These are phyloP conservation scores for Fusarium ramigenum DNA, from an alignment of 2,329 filamentous ascomycete genomes.

Conservation along the genomic window DNA sequence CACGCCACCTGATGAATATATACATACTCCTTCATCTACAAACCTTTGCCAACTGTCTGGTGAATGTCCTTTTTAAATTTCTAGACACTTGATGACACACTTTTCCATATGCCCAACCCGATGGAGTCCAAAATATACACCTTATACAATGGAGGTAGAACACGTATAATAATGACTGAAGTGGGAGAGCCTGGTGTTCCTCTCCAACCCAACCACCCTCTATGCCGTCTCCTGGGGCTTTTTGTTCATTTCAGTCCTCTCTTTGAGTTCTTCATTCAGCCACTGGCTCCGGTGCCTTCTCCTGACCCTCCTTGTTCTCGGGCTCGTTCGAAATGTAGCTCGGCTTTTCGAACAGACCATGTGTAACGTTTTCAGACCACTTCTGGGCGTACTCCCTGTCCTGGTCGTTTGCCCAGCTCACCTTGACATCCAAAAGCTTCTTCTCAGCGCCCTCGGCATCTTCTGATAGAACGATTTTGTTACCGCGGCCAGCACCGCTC, in stretches of 20 bases:
- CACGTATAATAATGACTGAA: neutral
- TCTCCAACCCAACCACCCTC: neutral
- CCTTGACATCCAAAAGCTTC: slow-evolving; percentile 53
- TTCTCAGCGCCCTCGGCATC: slow-evolving; percentile 26
- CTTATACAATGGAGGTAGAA: slow-evolving; percentile 4
- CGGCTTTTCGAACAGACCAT: slow-evolving; percentile 52
- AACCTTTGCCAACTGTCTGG: slow-evolving; percentile 12
- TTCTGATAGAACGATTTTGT: slow-evolving; percentile 52
- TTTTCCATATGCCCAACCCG: neutral
- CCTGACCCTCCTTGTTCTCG: neutral
- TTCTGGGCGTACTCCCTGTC: slow-evolving; percentile 57
- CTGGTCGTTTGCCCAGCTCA: slow-evolving; percentile 62
- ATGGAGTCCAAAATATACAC: slow-evolving; percentile 4
- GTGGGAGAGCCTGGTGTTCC: neutral
- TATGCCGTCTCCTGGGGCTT: neutral
- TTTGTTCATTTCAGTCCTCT: neutral
- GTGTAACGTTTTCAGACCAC: slow-evolving; percentile 65
- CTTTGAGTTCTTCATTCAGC: neutral
- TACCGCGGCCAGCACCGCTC: slow-evolving; percentile 61
- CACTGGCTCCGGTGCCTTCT: slow-evolving; percentile 10
- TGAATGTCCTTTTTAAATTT: neutral
- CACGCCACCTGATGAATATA: slow-evolving; percentile 33
- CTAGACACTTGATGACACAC: neutral
- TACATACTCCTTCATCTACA: slow-evolving; percentile 31
- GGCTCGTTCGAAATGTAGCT: slow-evolving; percentile 33